Evolutionary conservation across 2,329 filamentous ascomycete genomes (phyloP), one percentile per base, ranked within the genome.

Genomic region (Aquanectria penicillioides): DNA sequence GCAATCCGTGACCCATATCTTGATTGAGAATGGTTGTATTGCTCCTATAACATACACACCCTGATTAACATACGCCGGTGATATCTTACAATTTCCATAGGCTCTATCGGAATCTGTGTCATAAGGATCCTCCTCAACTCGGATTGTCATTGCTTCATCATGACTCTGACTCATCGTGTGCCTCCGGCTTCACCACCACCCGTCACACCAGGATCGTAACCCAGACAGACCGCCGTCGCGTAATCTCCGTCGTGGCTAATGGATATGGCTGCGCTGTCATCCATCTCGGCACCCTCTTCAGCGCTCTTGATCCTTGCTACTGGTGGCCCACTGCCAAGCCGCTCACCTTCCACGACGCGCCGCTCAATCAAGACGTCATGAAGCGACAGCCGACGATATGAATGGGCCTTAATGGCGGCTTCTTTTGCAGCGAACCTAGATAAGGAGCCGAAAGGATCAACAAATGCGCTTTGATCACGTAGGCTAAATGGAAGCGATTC

Each of bases 161-260:
- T n/a, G n/a, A n/a, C n/a, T n/a, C n/a, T n/a, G n/a, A n/a, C n/a
- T n/a, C n/a, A n/a, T n/a, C n/a, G n/a, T n/a, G n/a, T n/a, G n/a
- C n/a, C n/a, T n/a, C n/a, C n/a, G n/a, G n/a, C n/a, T n/a, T 40
- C 7, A 11, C 31, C 33, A 17, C 23, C 25, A 17, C 7, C 8
- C 10, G 23, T 40, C 13, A 34, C 20, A 20, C 41, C 23, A 23
- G 59, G 57, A 9, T 75, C 71, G 23, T 69, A 67, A n/a, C 84
- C 86, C 28, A 92, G 63, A 63, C 89, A 91, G 1, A 89, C 81
- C 6, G 90, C 90, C 17, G 84, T 88, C 9, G 93, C 93, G 76
- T 93, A 97, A 7, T 92, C 89, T 2, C 86, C 89, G 74, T 97
- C 94, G 73, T 97, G 94, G 69, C 90, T 95, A 67, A 97, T 96